Percentiles rank a stretch among this genome's conserved stretches.
Conservation (phyloP, 1,284 basidiomycete genomes). For the Irpex rosettiformis region DNA sequence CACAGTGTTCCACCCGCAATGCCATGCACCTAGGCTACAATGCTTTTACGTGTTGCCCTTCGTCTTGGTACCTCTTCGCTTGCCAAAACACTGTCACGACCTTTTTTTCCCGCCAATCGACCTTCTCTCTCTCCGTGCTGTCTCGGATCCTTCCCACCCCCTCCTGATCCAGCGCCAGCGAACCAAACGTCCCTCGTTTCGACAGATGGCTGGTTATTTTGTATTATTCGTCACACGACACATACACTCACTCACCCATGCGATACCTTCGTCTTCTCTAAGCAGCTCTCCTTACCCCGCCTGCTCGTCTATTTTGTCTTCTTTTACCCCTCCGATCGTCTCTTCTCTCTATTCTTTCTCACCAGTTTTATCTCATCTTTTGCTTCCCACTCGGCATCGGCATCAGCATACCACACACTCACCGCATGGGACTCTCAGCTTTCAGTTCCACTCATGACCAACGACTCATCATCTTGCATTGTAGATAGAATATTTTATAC, state of each 20-base stretch:
- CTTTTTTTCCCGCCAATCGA: not conserved
- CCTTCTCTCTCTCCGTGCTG: not conserved
- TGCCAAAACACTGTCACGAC: no score
- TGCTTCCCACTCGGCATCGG: not conserved
- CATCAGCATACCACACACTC: not conserved
- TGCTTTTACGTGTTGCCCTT: not conserved
- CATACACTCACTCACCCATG: no score
- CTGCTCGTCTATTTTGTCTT: not conserved
- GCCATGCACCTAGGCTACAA: not conserved
- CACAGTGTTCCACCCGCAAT: not conserved
- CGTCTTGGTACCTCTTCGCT: not conserved
- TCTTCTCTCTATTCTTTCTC: no score
- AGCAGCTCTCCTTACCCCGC: not conserved
- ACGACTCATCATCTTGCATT: not conserved
- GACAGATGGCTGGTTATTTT: not conserved
- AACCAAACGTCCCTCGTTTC: not conserved
- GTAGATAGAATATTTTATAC: not conserved
- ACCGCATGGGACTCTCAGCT: not conserved
- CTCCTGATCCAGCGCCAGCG: not conserved
- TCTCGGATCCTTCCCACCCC: not conserved
- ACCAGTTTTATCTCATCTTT: no score
- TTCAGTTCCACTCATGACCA: not conserved
- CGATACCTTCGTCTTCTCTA: not conserved
- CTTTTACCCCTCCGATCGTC: not conserved
- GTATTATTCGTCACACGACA: not conserved